Conservation (phyloP, 2,329 filamentous ascomycete species). For the Neurospora sp. region DNA sequence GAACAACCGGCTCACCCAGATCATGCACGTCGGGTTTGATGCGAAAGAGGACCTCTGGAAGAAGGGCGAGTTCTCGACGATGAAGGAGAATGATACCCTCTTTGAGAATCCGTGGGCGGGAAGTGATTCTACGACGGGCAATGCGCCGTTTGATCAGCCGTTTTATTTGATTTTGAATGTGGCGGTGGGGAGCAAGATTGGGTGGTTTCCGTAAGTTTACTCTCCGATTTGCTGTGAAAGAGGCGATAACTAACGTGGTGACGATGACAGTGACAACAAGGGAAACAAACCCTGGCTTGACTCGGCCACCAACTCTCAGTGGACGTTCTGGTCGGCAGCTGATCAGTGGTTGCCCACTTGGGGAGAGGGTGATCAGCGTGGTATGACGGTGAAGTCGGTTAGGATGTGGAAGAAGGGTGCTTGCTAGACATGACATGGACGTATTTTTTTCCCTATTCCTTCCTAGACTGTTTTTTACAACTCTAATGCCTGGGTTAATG, state of each 20-base stretch:
- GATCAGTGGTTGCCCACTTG: slow-evolving; percentile 37
- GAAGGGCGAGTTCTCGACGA: slow-evolving; percentile 31
- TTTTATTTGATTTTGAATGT: slow-evolving; percentile 44
- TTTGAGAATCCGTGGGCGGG: slow-evolving; percentile 34
- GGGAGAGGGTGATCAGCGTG: slow-evolving; percentile 30
- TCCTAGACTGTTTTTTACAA: background rate
- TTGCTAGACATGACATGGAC: slow-evolving; percentile 9
- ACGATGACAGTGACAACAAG: slow-evolving; percentile 27
- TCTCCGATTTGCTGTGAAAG: background rate
- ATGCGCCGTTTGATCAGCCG: slow-evolving; percentile 41
- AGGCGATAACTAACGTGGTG: slow-evolving; percentile 5
- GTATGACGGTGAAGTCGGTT: slow-evolving; percentile 36
- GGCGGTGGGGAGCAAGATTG: slow-evolving; percentile 38
- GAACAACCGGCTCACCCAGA: slow-evolving; percentile 32
- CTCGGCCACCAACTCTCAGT: slow-evolving; percentile 26
- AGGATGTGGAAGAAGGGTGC: slow-evolving; percentile 36
- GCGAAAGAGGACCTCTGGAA: slow-evolving; percentile 26
- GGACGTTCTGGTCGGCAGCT: slow-evolving; percentile 33
- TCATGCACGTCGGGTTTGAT: slow-evolving; percentile 29
- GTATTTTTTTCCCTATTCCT: background rate
- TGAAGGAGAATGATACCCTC: slow-evolving; percentile 31
- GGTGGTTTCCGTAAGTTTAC: slow-evolving; percentile 32
- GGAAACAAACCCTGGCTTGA: slow-evolving; percentile 39
- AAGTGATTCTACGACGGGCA: slow-evolving; percentile 26
- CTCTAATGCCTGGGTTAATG: background rate